These are phyloP conservation scores for Phytopythium kandeliae DNA, from an alignment of 352 stramenopile species.

Conservation along the genomic window DNA sequence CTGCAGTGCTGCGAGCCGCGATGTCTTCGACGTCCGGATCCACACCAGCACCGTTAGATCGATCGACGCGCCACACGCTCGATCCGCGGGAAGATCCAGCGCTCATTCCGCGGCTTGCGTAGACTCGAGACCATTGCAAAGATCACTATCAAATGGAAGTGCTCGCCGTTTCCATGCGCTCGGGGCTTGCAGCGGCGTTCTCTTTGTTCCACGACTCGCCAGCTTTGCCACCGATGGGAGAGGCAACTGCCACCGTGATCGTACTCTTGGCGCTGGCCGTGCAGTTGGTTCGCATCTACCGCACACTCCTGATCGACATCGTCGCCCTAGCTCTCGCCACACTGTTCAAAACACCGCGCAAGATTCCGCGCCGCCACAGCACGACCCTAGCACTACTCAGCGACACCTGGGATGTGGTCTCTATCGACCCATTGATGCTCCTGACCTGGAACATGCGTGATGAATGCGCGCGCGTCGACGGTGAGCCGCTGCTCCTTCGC, in stretches of 20 bases:
- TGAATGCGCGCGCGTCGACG: not conserved
- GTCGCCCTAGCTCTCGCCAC: not conserved
- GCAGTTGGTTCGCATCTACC: not conserved
- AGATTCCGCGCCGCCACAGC: not conserved
- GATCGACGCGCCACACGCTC: no score
- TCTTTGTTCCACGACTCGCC: not conserved
- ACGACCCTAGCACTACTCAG: constrained; percentile 3
- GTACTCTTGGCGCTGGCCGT: not conserved
- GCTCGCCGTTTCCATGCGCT: not conserved
- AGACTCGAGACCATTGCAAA: not conserved
- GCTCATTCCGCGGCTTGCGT: not conserved
- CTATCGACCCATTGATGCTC: not conserved
- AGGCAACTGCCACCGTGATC: not conserved
- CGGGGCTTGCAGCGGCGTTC: not conserved
- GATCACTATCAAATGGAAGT: no score
- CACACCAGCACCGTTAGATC: no score
- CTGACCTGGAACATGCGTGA: constrained; percentile 4
- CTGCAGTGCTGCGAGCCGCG: no score
- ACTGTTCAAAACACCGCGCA: not conserved
- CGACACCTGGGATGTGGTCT: constrained; percentile 2
- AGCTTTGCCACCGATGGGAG: not conserved
- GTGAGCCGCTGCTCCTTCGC: constrained; percentile 1
- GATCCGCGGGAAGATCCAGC: no score
- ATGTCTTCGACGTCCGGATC: no score
- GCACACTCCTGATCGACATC: not conserved